Conservation (phyloP, 2,329 filamentous ascomycete genomes). For the Botrytis medusae region DNA sequence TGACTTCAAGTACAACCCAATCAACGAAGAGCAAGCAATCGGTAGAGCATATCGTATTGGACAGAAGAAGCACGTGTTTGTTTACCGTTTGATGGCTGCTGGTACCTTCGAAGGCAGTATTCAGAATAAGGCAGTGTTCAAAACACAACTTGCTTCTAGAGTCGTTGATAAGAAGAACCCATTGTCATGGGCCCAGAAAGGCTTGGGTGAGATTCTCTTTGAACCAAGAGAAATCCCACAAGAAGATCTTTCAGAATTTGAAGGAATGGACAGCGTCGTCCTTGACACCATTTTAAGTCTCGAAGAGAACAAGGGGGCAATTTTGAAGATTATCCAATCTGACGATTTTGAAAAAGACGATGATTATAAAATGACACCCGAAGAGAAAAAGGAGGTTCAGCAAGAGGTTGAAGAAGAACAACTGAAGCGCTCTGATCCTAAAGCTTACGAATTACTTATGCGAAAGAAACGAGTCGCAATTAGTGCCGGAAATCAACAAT, state of each 20-base stretch:
- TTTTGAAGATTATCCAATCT: slow-evolving; percentile 62
- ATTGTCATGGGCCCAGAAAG: slow-evolving; percentile 61
- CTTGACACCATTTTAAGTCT: slow-evolving; percentile 50
- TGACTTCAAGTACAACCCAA: slow-evolving; percentile 79
- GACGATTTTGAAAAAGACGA: slow-evolving; percentile 74
- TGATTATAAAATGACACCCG: slow-evolving; percentile 58
- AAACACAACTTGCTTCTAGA: slow-evolving; percentile 73
- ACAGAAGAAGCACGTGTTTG: slow-evolving; percentile 75
- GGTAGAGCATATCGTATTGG: slow-evolving; percentile 84
- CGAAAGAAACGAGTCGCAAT: not conserved
- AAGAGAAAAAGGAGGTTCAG: slow-evolving; percentile 59
- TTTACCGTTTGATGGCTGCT: slow-evolving; percentile 77
- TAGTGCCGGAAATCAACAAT: not conserved
- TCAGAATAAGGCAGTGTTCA: slow-evolving; percentile 76
- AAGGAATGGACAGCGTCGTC: slow-evolving; percentile 59
- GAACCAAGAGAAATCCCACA: slow-evolving; percentile 53
- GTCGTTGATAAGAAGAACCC: slow-evolving; percentile 84
- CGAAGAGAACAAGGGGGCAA: slow-evolving; percentile 34
- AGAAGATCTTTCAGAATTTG: slow-evolving; percentile 52
- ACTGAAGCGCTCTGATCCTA: slow-evolving; percentile 34
- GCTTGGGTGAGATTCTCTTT: slow-evolving; percentile 56
- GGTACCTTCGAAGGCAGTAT: slow-evolving; percentile 78
- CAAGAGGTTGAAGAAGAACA: slow-evolving; percentile 43
- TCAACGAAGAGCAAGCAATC: slow-evolving; percentile 81
- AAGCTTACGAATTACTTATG: slow-evolving; percentile 22